phyloP scores from a whole-genome alignment of 768 basidiomycete species.

The Dacryopinax primogenitus region DNA sequence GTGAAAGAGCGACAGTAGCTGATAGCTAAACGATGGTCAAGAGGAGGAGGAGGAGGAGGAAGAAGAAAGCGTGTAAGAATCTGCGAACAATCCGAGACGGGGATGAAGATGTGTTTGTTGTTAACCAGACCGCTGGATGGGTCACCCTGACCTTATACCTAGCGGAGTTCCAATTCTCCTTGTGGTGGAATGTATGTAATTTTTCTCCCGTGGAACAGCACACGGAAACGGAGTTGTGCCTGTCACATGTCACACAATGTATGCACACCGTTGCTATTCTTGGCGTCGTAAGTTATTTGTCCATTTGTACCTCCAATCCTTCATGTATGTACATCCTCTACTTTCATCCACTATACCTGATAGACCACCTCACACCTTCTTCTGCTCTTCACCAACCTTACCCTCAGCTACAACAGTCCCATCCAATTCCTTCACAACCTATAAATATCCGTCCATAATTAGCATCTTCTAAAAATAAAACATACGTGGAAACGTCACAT shows the following conservation, averaged over 20 bases:
- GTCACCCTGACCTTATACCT: constrained; percentile 15
- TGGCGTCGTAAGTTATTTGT: too few species aligned
- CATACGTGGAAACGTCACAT: constrained; percentile 2
- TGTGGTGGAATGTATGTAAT: neutral
- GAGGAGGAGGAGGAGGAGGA: constrained; percentile 11
- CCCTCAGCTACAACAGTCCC: constrained; percentile 28
- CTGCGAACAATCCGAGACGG: constrained; percentile 10
- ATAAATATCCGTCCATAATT: neutral
- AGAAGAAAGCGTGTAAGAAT: constrained; percentile 5
- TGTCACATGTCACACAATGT: too few species aligned
- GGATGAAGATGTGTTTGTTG: constrained; percentile 9
- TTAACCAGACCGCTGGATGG: constrained; percentile 17
- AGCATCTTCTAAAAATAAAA: neutral
- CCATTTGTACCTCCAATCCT: neutral
- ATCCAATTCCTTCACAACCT: constrained; percentile 29
- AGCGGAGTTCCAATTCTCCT: neutral
- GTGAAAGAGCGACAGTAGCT: constrained; percentile 10
- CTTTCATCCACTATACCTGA: neutral
- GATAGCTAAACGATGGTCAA: constrained; percentile 7
- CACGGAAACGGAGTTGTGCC: too few species aligned
- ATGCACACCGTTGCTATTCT: too few species aligned
- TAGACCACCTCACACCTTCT: constrained; percentile 1
- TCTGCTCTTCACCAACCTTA: constrained; percentile 22
- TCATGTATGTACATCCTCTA: neutral
- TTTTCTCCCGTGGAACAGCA: too few species aligned